Evolutionary conservation across 2,329 filamentous ascomycete species (phyloP), one percentile per base, ranked within the genome.

Genomic region (Fusarium guadeloupense): DNA sequence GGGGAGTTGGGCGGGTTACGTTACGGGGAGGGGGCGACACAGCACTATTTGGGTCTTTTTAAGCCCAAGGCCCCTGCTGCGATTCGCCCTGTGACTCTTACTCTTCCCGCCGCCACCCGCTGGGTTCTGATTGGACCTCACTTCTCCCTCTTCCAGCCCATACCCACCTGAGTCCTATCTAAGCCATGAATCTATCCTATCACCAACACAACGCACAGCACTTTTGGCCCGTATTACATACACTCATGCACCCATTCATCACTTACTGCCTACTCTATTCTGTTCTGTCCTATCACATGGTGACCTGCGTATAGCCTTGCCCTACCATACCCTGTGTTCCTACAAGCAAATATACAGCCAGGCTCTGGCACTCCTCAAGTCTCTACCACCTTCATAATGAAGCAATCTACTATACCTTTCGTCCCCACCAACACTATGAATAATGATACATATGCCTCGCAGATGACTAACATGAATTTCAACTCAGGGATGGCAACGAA

Each of bases 401-500:
- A n/a, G 9, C 23, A 25, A 25, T 9, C 5, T 12, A 26, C n/a
- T 39, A 34, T 13, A 5, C 20, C 52, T 56, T 30, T 39, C 20
- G 16, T 35, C 17, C 23, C 23, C 23, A 12, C 23, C 40, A 14
- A 30, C 10, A 14, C 28, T 31, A 5, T 14, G 20, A 41, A 16
- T 25, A 5, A 21, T 16, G 17, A 7, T n/a, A 14, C 25, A 13
- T 38, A 33, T 38, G 33, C 52, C 34, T 39, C 16, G 46, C 19
- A 46, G 17, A 48, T 51, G 17, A 60, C 69, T 74, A 63, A 72
- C 60, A 45, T 42, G 25, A 39, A 39, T 55, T 63, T 35, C 16
- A 55, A 43, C 40, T 49, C 70, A 98, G 93, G 91, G 89, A 79
- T 99, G 95, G 95, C 93, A 98, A 81, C 84, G 89, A 70, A 97